A percentile compares a stretch with the other conserved stretches of the same genome.
Evolutionary conservation across 129 eudicot genomes (phyloP).

Genomic region (Chrysanthemum seticuspe): DNA sequence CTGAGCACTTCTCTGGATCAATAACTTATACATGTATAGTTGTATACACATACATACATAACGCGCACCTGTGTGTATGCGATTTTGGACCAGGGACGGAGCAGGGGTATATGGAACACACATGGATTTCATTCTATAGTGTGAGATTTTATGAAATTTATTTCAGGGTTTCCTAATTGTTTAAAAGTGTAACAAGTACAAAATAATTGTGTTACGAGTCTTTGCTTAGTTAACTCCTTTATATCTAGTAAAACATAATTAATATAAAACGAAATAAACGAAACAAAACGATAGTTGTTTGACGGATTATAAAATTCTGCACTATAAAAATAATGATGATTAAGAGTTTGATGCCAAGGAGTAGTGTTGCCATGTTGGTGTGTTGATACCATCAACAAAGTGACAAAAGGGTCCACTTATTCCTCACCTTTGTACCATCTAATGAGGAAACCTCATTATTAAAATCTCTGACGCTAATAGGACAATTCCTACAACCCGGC

Average conservation of each 20-base stretch:
- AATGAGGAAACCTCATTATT: constrained; percentile 45
- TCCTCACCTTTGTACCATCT: constrained; percentile 46
- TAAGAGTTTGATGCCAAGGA: constrained; percentile 56
- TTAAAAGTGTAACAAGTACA: no score
- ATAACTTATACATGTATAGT: no score
- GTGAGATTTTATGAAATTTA: no score
- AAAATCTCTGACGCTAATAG: constrained; percentile 31
- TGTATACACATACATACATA: neutral
- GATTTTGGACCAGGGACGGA: neutral
- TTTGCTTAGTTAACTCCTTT: neutral
- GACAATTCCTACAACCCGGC: constrained; percentile 1
- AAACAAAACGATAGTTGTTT: neutral
- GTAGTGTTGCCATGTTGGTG: constrained; percentile 42
- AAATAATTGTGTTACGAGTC: neutral
- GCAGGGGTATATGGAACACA: no score
- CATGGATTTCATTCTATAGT: neutral
- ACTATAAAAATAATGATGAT: constrained; percentile 33
- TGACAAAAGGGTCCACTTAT: constrained; percentile 56
- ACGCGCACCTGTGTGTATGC: neutral
- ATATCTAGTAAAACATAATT: neutral
- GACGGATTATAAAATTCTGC: constrained; percentile 18
- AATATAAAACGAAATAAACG: neutral
- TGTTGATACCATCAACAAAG: constrained; percentile 55
- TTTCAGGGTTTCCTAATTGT: no score
- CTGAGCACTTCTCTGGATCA: no score